A percentile compares a stretch with the other conserved stretches of the same genome.
These are phyloP conservation scores for Phytophthora pinifolia DNA, from an alignment of 352 stramenopile species.

Conservation along the genomic window DNA sequence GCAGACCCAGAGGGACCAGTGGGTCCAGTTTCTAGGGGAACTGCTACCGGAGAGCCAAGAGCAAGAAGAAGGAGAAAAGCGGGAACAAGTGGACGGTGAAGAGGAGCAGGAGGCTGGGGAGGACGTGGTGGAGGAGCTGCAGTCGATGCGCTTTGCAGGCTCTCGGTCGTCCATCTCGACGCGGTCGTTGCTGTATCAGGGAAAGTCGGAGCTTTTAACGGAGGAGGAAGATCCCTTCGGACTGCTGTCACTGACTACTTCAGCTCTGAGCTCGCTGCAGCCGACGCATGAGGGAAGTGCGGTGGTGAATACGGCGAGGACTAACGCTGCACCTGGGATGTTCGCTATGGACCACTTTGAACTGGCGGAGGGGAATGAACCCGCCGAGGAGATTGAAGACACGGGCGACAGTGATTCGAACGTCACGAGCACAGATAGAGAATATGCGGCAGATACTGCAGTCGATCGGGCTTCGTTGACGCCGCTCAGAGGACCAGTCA, in stretches of 20 bases:
- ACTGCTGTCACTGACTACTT: conserved; percentile 47
- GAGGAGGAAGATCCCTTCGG: conserved; percentile 48
- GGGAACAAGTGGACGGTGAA: conserved; percentile 4
- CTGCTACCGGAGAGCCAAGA: conserved; percentile 10
- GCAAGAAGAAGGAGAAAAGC: not conserved
- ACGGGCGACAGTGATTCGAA: conserved; percentile 21
- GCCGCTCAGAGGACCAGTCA: conserved; percentile 4
- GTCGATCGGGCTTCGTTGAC: conserved; percentile 16
- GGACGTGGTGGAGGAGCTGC: conserved; percentile 26
- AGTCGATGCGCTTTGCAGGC: conserved; percentile 19
- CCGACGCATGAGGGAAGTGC: conserved; percentile 3
- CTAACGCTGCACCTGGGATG: conserved; percentile 33
- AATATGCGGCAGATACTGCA: conserved; percentile 24
- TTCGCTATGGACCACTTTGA: conserved; percentile 58
- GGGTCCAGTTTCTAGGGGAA: conserved; percentile 26
- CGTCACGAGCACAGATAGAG: conserved; percentile 14
- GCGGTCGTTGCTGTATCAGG: conserved; percentile 39
- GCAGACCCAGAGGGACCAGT: conserved; percentile 32
- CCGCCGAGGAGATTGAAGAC: conserved; percentile 31
- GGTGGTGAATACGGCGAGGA: not conserved
- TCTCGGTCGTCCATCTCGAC: conserved; percentile 24
- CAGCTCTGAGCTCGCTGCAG: conserved; percentile 36
- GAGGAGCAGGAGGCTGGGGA: conserved; percentile 13
- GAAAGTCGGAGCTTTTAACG: conserved; percentile 41
- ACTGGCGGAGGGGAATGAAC: conserved; percentile 22